Evolutionary conservation across 805 yeast species (phyloP), one percentile per base, ranked within the genome.

Genomic region (Vanderwaltozyma verrucispora): DNA sequence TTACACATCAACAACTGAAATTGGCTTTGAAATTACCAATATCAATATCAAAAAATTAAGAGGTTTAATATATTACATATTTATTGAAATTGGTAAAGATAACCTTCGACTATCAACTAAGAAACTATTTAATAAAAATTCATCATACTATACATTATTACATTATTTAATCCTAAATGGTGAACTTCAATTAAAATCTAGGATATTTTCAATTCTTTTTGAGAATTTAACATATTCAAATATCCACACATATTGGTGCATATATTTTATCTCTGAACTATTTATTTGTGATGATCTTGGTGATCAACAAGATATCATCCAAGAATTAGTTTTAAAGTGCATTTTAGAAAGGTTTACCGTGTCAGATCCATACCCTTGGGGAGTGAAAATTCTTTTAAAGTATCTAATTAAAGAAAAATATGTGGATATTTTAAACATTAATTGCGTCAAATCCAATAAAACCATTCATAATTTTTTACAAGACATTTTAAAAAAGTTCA

Each of bases 361-460:
- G 44, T 75, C 78, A 60, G 80, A 87, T 51, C 98, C 98, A n/a
- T 96, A 89, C 59, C 96, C 96, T 25, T 92, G 97, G 97, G 97
- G 97, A 5, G 69, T 88, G 34, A 67, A 88, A 44, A 74, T 82
- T 29, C 77, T 92, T 1, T 80, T 89, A 50, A 74, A 84, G 2
- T 88, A 84, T 54, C 3, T 35, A 17, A 28, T 12, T 3, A 14
- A 11, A 7, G 4, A 14, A 4, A 17, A n/a, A 3, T 7, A 64
- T 88, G 45, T 60, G 87, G 49, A 80, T 34, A 16, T 34, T 9
- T 9, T 21, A 6, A 9, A 21, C n/a, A n/a, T n/a, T n/a, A n/a
- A n/a, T n/a, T n/a, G n/a, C n/a, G n/a, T n/a, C n/a, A n/a, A n/a
- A n/a, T n/a, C n/a, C n/a, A n/a, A n/a, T n/a, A n/a, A n/a, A n/a